Evolutionary conservation across 2,329 filamentous ascomycete genomes (phyloP).

Genomic region (Aspergillus terreus): DNA sequence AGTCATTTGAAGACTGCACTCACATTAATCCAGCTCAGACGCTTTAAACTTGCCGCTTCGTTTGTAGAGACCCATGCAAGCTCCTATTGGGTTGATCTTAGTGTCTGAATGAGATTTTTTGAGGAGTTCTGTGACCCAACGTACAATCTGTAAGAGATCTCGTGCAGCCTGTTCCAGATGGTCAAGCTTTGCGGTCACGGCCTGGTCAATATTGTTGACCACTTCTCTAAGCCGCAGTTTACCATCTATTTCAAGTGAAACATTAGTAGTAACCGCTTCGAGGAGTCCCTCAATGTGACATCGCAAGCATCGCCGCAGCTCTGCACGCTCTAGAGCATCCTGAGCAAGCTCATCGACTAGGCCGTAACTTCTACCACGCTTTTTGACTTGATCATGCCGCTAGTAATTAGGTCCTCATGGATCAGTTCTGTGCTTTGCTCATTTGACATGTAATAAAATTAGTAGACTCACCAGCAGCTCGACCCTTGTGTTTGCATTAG

Average conservation of each 20-base stretch:
- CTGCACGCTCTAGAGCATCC: neutral
- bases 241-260: neutral
- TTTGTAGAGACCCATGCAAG: neutral
- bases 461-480: neutral
- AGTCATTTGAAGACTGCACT: neutral
- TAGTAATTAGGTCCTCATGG: neutral
- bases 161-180: neutral
- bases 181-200: neutral
- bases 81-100: neutral
- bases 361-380: neutral
- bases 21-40: neutral
- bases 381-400: neutral
- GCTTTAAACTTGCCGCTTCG: neutral
- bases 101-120: neutral
- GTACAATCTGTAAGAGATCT: neutral
- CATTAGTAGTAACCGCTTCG: neutral
- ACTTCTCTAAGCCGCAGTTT: neutral
- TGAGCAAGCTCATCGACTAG: neutral
- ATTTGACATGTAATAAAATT: neutral
- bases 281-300: neutral
- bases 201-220: neutral
- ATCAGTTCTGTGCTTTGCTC: neutral
- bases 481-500: neutral
- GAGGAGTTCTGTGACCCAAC: neutral
- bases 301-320: neutral